Percentiles rank a stretch among this genome's conserved stretches.
phyloP scores from a whole-genome alignment of 768 basidiomycete genomes.

The Auricularia sp. region DNA sequence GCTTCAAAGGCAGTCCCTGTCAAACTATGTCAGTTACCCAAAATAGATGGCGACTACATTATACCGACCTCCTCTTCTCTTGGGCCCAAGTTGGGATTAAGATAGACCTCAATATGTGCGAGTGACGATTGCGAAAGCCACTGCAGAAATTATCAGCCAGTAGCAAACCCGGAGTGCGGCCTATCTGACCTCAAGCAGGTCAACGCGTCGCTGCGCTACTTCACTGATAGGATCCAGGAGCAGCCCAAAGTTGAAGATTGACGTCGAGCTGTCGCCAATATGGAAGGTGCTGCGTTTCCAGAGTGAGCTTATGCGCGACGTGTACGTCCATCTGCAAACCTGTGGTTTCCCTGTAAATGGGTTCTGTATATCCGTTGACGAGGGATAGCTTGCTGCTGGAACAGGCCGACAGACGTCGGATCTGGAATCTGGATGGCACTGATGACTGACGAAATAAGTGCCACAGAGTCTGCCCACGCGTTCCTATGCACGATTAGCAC shows the following conservation, averaged over 20 bases:
- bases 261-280: conserved; percentile 55
- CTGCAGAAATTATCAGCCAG: conserved; percentile 21
- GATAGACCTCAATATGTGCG: conserved; percentile 61
- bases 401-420: conserved; percentile 59
- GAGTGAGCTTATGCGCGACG: not conserved
- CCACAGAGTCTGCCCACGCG: conserved; percentile 47
- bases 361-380: conserved; percentile 48
- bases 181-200: conserved; percentile 51
- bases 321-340: conserved; percentile 29
- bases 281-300: conserved; percentile 44
- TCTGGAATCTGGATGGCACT: conserved; percentile 63
- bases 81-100: conserved; percentile 48
- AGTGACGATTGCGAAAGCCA: conserved; percentile 57
- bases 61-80: conserved; percentile 52
- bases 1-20: conserved; percentile 59
- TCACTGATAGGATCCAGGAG: conserved; percentile 82
- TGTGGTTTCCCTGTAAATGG: conserved; percentile 46
- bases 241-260: conserved; percentile 59
- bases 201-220: conserved; percentile 76
- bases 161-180: too few species aligned
- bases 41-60: not conserved
- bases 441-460: conserved; percentile 61
- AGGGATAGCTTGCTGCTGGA: conserved; percentile 52
- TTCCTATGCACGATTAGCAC: conserved; percentile 27
- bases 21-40: not conserved